Evolutionary conservation across 164 flowering plant genomes (phyloP).

Genomic region (Platanus orientalis): DNA sequence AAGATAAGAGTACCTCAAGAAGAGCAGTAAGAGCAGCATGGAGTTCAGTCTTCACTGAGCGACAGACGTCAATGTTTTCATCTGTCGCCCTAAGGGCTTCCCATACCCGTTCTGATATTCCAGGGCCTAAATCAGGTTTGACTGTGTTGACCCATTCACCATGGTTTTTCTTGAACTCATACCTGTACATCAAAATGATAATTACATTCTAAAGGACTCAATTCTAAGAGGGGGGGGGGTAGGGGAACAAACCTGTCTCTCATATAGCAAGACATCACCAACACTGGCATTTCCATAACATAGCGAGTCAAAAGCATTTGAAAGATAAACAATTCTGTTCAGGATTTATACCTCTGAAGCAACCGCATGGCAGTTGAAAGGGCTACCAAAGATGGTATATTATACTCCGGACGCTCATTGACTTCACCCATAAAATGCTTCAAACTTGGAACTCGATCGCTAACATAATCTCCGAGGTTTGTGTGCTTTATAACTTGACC

Average conservation of each 20-base stretch:
- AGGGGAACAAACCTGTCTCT: too few species aligned
- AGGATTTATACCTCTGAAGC: slow-evolving; percentile 53
- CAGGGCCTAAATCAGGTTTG: slow-evolving; percentile 79
- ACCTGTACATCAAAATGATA: slow-evolving; percentile 39
- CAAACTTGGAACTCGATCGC: slow-evolving; percentile 66
- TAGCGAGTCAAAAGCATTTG: background rate
- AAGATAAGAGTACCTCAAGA: slow-evolving; percentile 50
- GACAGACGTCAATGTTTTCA: slow-evolving; percentile 46
- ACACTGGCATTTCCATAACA: background rate
- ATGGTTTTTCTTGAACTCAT: slow-evolving; percentile 87
- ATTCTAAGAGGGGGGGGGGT: background rate
- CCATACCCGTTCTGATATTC: slow-evolving; percentile 64
- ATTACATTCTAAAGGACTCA: background rate
- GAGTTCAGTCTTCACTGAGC: slow-evolving; percentile 45
- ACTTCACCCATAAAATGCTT: slow-evolving; percentile 41
- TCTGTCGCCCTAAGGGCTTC: slow-evolving; percentile 61
- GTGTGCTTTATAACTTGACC: slow-evolving; percentile 44
- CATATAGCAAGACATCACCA: background rate
- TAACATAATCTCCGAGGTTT: slow-evolving; percentile 59
- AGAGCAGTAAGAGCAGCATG: slow-evolving; percentile 56
- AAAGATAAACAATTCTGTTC: background rate
- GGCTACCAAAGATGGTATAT: slow-evolving; percentile 66
- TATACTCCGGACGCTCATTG: slow-evolving; percentile 29
- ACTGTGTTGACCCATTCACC: slow-evolving; percentile 69
- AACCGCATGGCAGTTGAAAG: slow-evolving; percentile 67